Evolutionary conservation across 768 basidiomycete species (phyloP), one percentile per base, ranked within the genome.

Genomic region (Pisolithus sp.): DNA sequence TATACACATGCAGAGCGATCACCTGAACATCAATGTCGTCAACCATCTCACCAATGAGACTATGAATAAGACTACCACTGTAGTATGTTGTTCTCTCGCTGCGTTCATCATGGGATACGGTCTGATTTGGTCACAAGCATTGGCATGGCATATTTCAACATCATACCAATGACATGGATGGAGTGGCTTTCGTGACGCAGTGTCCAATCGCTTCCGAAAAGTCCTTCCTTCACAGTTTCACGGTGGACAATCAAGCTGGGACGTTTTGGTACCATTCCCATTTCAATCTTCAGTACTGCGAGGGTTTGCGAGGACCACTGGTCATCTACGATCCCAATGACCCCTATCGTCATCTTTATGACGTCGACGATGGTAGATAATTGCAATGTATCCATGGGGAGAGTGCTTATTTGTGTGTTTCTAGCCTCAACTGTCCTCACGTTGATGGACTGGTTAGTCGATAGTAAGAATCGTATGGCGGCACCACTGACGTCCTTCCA

Each of bases 211-310:
- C 60, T 6, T 56, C 77, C 0, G 71, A 68, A 3, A 34, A 70
- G 31, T 71, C 72, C 0, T 73, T 69, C 62, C 55, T 64, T 48
- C 75, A 79, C 48, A 63, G 71, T 23, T 73, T 71, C 55, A 39
- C 46, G 7, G 54, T 59, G 17, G 45, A 49, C 12, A 50, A 52
- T 47, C 70, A 71, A 52, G 46, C 67, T 21, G 65, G 64, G 45
- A 74, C 71, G 38, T 80, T 71, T 53, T 80, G 78, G 77, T 77
- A 72, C 58, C 74, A 61, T 54, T 75, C 73, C 15, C 77, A 78
- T 51, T 62, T 69, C 65, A 71, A 68, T 6, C 71, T 71, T 0
- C 79, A 81, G 55, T 80, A 79, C 50, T 81, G 80, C 47, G 80
- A 82, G 49, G 80, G 79, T 0, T 67, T 81, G 23, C 63, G 80